These are phyloP conservation scores for Pleurotus pulmonarius DNA, from an alignment of 768 basidiomycete genomes.

Conservation along the genomic window DNA sequence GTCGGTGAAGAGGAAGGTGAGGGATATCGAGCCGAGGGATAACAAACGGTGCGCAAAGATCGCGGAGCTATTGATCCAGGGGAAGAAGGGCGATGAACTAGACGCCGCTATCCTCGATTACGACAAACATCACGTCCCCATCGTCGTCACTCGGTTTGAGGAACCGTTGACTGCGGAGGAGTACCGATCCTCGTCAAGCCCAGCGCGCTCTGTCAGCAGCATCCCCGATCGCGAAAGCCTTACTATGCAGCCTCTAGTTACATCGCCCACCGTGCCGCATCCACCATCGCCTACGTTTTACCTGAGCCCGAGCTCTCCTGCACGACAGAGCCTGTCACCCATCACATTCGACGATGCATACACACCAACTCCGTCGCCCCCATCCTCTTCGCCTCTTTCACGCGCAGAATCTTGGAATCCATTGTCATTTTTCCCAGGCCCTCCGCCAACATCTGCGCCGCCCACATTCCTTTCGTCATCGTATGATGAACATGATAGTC, in stretches of 20 bases:
- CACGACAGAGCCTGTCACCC: background rate
- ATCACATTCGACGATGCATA: background rate
- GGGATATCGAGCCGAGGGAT: conserved; percentile 62
- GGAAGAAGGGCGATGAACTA: conserved; percentile 57
- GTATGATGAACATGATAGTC: background rate
- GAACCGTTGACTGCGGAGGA: conserved; percentile 63
- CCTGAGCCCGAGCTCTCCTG: background rate
- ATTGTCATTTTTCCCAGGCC: background rate
- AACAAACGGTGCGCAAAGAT: conserved; percentile 64
- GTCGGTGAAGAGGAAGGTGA: conserved; percentile 48
- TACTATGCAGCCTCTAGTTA: conserved; percentile 18
- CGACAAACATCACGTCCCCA: conserved; percentile 46
- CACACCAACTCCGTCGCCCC: background rate
- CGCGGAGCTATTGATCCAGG: conserved; percentile 59
- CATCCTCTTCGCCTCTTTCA: background rate
- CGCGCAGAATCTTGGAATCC: too few species aligned
- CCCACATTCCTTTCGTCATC: background rate
- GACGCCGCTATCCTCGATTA: conserved; percentile 57
- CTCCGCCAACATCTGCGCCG: background rate
- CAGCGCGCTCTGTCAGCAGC: conserved; percentile 36
- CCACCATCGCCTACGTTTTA: background rate
- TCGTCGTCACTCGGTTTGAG: conserved; percentile 71
- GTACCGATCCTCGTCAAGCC: conserved; percentile 65
- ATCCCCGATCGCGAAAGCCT: conserved; percentile 22
- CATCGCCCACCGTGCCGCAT: background rate